Percentiles rank a stretch among this genome's conserved stretches.
Evolutionary conservation across 169 alveolate genomes (phyloP).

Genomic region (Plasmodium chabaudi): DNA sequence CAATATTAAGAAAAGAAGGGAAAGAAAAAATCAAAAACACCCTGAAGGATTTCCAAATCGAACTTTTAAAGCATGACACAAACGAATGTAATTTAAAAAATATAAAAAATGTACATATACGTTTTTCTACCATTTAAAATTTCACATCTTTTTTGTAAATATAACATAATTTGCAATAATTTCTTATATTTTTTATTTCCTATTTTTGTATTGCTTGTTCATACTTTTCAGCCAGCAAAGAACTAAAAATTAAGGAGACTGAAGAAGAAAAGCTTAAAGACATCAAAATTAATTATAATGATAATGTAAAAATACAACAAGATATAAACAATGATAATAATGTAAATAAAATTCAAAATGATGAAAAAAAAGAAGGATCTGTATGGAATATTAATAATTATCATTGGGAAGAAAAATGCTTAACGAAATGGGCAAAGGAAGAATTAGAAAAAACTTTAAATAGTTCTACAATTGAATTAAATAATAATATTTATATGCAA

Average conservation of each 20-base stretch:
- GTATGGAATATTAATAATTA: conserved; percentile 82
- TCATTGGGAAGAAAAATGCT: conserved; percentile 84
- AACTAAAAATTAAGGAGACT: conserved; percentile 5
- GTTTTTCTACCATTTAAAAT: not conserved
- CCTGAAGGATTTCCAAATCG: conserved; percentile 30
- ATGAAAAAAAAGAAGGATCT: conserved; percentile 76
- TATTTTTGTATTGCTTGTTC: conserved; percentile 1
- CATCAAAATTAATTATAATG: not conserved
- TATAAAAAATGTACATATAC: not conserved
- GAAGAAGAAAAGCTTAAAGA: conserved; percentile 41
- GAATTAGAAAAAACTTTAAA: conserved; percentile 65
- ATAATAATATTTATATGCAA: conserved; percentile 49
- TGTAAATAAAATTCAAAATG: not conserved
- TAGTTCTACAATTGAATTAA: conserved; percentile 38
- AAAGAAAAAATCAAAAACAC: conserved; percentile 40
- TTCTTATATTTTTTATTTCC: not conserved
- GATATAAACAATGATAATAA: not conserved
- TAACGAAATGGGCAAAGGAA: conserved; percentile 79
- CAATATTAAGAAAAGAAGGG: conserved; percentile 38
- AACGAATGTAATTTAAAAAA: conserved; percentile 31
- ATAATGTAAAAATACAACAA: not conserved
- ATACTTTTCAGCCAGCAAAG: conserved; percentile 20
- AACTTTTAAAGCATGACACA: conserved; percentile 45
- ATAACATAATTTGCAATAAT: not conserved
- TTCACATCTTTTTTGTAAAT: not conserved